Percentiles rank a stretch among this genome's conserved stretches.
Conservation (phyloP, 805 yeast genomes). For the Suhomyces prunicola region DNA sequence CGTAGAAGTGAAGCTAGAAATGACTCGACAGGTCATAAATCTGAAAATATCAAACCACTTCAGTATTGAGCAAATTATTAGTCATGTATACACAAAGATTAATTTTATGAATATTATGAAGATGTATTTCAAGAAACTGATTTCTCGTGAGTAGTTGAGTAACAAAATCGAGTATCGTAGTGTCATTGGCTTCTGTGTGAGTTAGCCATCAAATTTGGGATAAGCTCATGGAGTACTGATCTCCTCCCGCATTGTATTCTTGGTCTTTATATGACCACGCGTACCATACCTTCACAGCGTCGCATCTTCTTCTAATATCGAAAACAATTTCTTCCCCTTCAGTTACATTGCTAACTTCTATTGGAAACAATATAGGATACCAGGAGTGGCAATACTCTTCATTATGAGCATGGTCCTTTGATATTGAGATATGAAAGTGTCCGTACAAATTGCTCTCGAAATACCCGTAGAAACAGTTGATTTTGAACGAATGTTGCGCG, state of each 20-base stretch:
- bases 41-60: not conserved
- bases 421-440: slow-evolving; percentile 51
- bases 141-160: no score
- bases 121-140: no score
- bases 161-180: no score
- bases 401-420: slow-evolving; percentile 3
- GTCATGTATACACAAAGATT: no score
- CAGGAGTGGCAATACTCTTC: slow-evolving; percentile 32
- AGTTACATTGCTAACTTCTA: slow-evolving; percentile 11
- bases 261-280: slow-evolving; percentile 21
- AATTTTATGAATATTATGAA: no score
- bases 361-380: slow-evolving; percentile 38
- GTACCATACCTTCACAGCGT: slow-evolving; percentile 18
- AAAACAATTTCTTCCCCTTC: slow-evolving; percentile 11
- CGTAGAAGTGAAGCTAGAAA: not conserved
- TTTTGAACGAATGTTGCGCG: slow-evolving; percentile 40
- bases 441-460: slow-evolving; percentile 70
- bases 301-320: slow-evolving; percentile 8
- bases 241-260: slow-evolving; percentile 19
- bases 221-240: slow-evolving; percentile 2
- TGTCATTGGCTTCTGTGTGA: no score
- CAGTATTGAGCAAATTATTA: not conserved
- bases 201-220: not conserved
- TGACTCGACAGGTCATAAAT: not conserved
- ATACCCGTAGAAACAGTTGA: slow-evolving; percentile 76